Base-by-base conservation (phyloP, 306 rosid species). In the Begonia masoniana region DNA sequence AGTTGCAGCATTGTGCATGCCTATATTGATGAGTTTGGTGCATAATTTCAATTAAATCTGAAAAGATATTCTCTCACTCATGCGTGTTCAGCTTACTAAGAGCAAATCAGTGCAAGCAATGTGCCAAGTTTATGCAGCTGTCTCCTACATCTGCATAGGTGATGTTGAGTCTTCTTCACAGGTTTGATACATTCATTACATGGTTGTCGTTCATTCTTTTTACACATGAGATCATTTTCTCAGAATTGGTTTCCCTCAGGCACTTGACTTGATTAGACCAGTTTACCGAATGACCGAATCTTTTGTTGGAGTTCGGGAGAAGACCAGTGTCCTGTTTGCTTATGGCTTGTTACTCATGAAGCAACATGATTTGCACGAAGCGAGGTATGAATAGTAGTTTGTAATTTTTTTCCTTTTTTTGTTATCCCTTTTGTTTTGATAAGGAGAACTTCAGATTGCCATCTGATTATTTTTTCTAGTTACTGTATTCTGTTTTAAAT, bases 271-370 rank as follows among this genome's bases (percentile, higher is more conserved):
- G 79, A 72, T 91, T 55, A 79, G 92, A 65, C 97, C 97, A 56
- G 88, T 83, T 67, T 77, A 85, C 74, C 76, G 84, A 49, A 79
- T 79, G 68, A 85, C 82, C 85, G 97, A 91, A 74, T 85, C 96
- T 48, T 91, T 91, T 66, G 97, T 83, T n/a, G 96, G 97, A 56
- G 92, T 91, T 71, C 76, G 96, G 68, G 97, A 91, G 82, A 85
- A 91, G 79, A 91, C 97, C 50, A 77, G 81, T 56, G 87, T 78
- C 62, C 88, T 85, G 69, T 91, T 82, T 63, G 97, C 94, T 24
- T 91, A 85, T 56, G 97, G 97, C 55, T 87, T 91, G 61, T 60
- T 91, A 71, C 77, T 85, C 69, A 83, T 81, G 94, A 91, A 85
- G 77, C 96, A 81, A 62, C 94, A 83, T 50, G 95, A 89, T 76